These are phyloP conservation scores for Trifolium repens DNA, from an alignment of 306 rosid genomes.

Conservation along the genomic window DNA sequence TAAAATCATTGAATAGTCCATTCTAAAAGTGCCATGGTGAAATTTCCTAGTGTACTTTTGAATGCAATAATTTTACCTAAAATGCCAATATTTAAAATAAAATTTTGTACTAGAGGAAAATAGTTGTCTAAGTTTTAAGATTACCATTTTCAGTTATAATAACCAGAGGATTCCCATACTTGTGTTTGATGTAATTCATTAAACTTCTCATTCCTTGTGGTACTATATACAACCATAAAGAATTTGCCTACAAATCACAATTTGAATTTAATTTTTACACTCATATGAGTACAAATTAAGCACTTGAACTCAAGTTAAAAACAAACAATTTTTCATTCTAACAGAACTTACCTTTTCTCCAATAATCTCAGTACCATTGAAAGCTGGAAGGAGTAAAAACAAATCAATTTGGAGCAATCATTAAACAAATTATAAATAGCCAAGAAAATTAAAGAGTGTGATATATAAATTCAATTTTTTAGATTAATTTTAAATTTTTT, in stretches of 20 bases:
- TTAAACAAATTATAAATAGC: not conserved
- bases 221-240: slow-evolving; percentile 83
- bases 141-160: slow-evolving; percentile 90
- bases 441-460: not conserved
- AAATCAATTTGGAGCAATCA: not conserved
- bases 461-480: not conserved
- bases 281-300: not conserved
- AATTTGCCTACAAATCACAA: slow-evolving; percentile 64
- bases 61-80: not conserved
- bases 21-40: not conserved
- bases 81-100: not conserved
- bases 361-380: slow-evolving; percentile 57
- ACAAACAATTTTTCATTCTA: not conserved
- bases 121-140: not conserved
- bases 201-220: slow-evolving; percentile 74
- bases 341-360: slow-evolving; percentile 63
- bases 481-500: not conserved
- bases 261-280: not conserved
- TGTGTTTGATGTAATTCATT: slow-evolving; percentile 72
- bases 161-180: slow-evolving; percentile 68
- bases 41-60: not conserved
- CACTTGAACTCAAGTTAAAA: not conserved
- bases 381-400: slow-evolving; percentile 55
- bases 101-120: not conserved
- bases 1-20: not conserved